Evolutionary conservation across 2,329 filamentous ascomycete species (phyloP), one percentile per base, ranked within the genome.

Genomic region (Colletotrichum sansevieriae): DNA sequence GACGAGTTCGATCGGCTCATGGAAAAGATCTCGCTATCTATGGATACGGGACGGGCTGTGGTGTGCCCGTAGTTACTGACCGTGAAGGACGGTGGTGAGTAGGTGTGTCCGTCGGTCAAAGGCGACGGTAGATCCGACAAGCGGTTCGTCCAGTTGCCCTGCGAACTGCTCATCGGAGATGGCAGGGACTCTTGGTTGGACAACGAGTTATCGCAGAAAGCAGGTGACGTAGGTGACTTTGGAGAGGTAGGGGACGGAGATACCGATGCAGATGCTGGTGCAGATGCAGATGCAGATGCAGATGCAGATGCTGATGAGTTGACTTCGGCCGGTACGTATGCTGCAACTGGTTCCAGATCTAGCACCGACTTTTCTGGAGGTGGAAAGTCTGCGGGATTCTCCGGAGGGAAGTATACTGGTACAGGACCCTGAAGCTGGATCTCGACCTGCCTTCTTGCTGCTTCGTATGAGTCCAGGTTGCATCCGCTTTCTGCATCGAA

Each of bases 391-490:
- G 75, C 72, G 12, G 59, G 74, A 12, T 75, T 77, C 37, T 73
- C 71, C 0, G 82, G 79, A n/a, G 83, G 83, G 0, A 78, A 78
- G 72, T 87, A 87, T 9, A 81, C 80, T 4, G 85, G 84, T 6
- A 84, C 81, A 1, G 84, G 83, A 0, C 85, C 83, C 69, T 83
- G 82, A 33, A 86, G 80, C 67, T 87, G 84, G 54, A 81, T 79
- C 15, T 86, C 84, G 35, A 88, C 73, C 74, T 86, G 88, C 65
- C 81, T 79, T 68, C 82, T 79, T 0, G 84, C 83, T 12, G 81
- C 72, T 65, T 90, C 85, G 68, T 89, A 89, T 1, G 83, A 78
- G 47, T 79, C 84, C 41, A 84, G 66, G 20, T 77, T 77, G 3
- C 80, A 76, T 0, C 79, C 77, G 37, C 80, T 79, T 25, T 82